These are phyloP conservation scores for Teunomyces aglyptinius DNA, from an alignment of 805 yeast species.

Conservation along the genomic window DNA sequence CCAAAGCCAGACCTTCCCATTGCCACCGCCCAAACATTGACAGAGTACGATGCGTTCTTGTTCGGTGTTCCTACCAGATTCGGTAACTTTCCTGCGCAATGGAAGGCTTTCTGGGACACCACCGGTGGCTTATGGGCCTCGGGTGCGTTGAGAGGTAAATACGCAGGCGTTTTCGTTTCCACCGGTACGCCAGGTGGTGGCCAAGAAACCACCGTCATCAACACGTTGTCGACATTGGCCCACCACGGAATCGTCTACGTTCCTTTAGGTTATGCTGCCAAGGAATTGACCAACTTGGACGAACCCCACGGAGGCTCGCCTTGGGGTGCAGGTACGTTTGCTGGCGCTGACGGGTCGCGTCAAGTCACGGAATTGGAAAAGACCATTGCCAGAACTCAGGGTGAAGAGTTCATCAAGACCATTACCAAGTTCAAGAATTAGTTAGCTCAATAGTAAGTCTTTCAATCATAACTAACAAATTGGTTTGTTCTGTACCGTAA, in stretches of 20 bases:
- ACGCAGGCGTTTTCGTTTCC: slow-evolving; percentile 24
- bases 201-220: slow-evolving; percentile 23
- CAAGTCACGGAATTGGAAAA: slow-evolving; percentile 17
- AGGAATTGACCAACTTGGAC: slow-evolving; percentile 14
- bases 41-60: slow-evolving; percentile 23
- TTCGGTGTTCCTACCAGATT: slow-evolving; percentile 26
- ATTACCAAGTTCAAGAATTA: slow-evolving; percentile 16
- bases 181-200: slow-evolving; percentile 27
- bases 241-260: slow-evolving; percentile 27
- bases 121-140: slow-evolving; percentile 25
- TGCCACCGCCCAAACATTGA: slow-evolving; percentile 20
- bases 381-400: slow-evolving; percentile 21
- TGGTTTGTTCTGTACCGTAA: no score
- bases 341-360: slow-evolving; percentile 23
- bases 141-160: slow-evolving; percentile 21
- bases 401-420: slow-evolving; percentile 16
- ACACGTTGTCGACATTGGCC: slow-evolving; percentile 20
- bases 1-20: slow-evolving; percentile 29
- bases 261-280: slow-evolving; percentile 23
- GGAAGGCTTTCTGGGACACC: slow-evolving; percentile 22
- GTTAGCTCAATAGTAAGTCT: no score
- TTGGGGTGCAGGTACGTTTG: slow-evolving; percentile 28
- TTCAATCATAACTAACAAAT: no score
- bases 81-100: slow-evolving; percentile 25
- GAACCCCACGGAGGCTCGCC: slow-evolving; percentile 27